Percentiles rank a stretch among this genome's conserved stretches.
Evolutionary conservation across 1,284 basidiomycete species (phyloP).

Genomic region (Ustilago esculenta): DNA sequence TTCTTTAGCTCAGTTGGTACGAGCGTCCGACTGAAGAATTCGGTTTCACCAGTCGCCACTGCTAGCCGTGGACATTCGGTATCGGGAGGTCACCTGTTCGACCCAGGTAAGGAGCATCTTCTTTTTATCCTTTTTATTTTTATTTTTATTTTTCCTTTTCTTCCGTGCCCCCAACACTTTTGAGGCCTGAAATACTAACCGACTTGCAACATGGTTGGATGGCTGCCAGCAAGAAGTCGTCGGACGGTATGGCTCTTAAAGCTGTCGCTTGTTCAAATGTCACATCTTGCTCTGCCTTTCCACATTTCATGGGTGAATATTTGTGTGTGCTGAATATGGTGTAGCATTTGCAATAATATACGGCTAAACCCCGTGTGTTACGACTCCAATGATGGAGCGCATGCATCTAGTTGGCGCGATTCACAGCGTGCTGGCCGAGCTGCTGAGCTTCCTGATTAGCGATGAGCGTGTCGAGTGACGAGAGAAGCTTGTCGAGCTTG

Average conservation of each 20-base stretch:
- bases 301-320: too few relatives aligned
- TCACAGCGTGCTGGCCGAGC: conserved; percentile 23
- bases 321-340: too few relatives aligned
- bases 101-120: conserved; percentile 49
- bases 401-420: conserved; percentile 11
- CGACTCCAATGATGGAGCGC: too few relatives aligned
- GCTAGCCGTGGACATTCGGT: conserved; percentile 15
- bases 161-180: too few relatives aligned
- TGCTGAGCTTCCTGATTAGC: conserved; percentile 42
- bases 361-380: too few relatives aligned
- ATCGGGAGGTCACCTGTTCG: conserved; percentile 53
- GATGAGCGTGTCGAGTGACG: conserved; percentile 36
- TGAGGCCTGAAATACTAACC: too few relatives aligned
- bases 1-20: conserved; percentile 58
- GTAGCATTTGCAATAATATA: too few relatives aligned
- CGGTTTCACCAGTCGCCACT: conserved; percentile 35
- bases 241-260: too few relatives aligned
- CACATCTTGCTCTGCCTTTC: too few relatives aligned
- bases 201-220: too few relatives aligned
- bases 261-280: too few relatives aligned
- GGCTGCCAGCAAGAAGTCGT: too few relatives aligned
- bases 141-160: background rate
- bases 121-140: conserved; percentile 14
- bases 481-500: conserved; percentile 35
- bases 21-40: conserved; percentile 56